Percentiles rank a stretch among this genome's conserved stretches.
These are phyloP conservation scores for Trichosporon faecale DNA, from an alignment of 1,284 basidiomycete genomes.

Conservation along the genomic window DNA sequence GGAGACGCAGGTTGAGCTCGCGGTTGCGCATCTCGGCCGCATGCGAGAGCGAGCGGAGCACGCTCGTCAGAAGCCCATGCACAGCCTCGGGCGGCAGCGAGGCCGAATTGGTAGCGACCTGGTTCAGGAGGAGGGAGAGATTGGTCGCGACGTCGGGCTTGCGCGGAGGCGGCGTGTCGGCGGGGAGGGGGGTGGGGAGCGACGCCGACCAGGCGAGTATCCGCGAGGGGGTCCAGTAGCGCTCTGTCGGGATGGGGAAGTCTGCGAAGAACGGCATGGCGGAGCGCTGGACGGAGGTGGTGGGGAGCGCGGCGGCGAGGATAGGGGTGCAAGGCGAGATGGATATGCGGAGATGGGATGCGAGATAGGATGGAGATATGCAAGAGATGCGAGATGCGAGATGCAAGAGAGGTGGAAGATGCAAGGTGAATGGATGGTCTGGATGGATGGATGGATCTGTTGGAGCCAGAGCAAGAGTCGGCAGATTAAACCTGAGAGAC, in stretches of 20 bases:
- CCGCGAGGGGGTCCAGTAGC: conserved; percentile 7
- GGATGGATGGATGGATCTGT: neutral
- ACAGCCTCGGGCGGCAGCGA: conserved; percentile 1
- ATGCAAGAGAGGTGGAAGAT: neutral
- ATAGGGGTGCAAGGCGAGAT: neutral
- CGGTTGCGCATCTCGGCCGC: conserved; percentile 8
- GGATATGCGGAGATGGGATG: neutral
- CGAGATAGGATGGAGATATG: neutral
- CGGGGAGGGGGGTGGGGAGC: neutral
- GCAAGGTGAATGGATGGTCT: neutral
- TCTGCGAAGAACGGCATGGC: conserved; percentile 6
- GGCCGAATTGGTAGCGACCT: neutral
- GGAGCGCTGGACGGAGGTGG: neutral
- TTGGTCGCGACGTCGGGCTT: conserved; percentile 8
- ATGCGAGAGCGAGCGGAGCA: neutral
- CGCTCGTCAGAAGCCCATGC: neutral
- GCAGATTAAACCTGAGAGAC: neutral
- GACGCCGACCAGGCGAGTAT: conserved; percentile 9
- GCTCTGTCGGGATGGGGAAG: conserved; percentile 9
- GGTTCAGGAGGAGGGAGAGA: neutral
- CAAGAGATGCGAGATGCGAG: neutral
- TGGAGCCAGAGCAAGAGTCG: neutral
- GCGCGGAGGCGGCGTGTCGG: neutral
- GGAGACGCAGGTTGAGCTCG: conserved; percentile 4
- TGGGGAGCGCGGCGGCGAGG: neutral